Percentiles rank a stretch among this genome's conserved stretches.
These are phyloP conservation scores for Alternaria sp. DNA, from an alignment of 2,329 filamentous ascomycete genomes.

Conservation along the genomic window DNA sequence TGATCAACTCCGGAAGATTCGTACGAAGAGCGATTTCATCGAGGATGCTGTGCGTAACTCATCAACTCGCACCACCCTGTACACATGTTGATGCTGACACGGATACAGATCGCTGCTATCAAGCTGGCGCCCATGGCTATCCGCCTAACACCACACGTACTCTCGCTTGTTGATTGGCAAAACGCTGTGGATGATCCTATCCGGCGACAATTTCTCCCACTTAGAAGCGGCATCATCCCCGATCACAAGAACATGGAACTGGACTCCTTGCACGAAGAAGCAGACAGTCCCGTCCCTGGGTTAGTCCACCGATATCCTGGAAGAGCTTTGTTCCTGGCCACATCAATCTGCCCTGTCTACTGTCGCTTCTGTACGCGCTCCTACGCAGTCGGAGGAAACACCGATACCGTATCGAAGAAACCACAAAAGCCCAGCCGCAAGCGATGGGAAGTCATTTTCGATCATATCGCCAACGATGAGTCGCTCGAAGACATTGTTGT, in stretches of 20 bases:
- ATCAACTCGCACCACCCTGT: too few species aligned
- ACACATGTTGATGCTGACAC: background rate
- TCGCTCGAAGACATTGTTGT: constrained; percentile 65
- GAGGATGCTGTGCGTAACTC: constrained; percentile 52
- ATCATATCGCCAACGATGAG: constrained; percentile 61
- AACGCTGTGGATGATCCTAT: constrained; percentile 66
- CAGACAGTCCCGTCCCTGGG: constrained; percentile 62
- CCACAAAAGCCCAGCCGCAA: constrained; percentile 49
- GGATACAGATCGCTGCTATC: constrained; percentile 53
- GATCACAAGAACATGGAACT: constrained; percentile 63
- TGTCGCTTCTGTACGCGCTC: constrained; percentile 68
- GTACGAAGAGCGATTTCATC: constrained; percentile 61
- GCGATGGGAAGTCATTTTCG: constrained; percentile 64
- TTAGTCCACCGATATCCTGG: constrained; percentile 70
- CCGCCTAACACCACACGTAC: constrained; percentile 65
- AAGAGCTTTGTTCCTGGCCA: constrained; percentile 67
- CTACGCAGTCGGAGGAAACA: constrained; percentile 64
- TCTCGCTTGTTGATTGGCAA: constrained; percentile 65
- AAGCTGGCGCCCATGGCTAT: constrained; percentile 64
- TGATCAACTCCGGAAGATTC: constrained; percentile 45
- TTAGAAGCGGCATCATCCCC: constrained; percentile 58
- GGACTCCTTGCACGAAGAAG: constrained; percentile 65
- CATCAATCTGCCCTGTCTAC: constrained; percentile 67
- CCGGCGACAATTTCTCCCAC: constrained; percentile 65
- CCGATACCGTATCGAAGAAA: constrained; percentile 55